A percentile compares a stretch with the other conserved stretches of the same genome.
Conservation (phyloP, 331 rosid genomes). For the Malus hybrid region DNA sequence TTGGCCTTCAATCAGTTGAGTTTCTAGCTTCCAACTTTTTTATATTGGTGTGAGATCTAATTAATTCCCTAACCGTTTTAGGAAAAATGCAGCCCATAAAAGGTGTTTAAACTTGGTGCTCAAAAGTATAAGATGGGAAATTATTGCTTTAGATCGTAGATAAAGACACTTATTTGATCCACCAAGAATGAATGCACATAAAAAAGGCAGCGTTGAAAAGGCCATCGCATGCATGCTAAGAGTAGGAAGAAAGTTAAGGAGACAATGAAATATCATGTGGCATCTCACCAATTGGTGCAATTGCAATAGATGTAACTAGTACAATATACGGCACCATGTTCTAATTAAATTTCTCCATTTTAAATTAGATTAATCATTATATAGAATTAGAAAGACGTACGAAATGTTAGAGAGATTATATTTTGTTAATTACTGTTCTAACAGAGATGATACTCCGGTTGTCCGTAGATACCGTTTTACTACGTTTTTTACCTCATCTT, state of each 20-base stretch:
- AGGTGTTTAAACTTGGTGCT: not conserved
- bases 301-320: not conserved
- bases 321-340: no score
- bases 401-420: not conserved
- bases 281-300: not conserved
- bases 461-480: no score
- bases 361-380: no score
- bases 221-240: slow-evolving; percentile 9
- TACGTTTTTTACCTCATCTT: no score
- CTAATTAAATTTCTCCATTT: no score
- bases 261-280: not conserved
- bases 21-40: not conserved
- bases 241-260: not conserved
- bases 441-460: no score
- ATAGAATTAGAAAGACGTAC: not conserved
- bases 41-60: not conserved
- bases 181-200: slow-evolving; percentile 18
- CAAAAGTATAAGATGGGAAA: not conserved
- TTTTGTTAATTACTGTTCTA: not conserved
- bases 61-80: not conserved
- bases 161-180: slow-evolving; percentile 6
- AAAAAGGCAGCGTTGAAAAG: not conserved
- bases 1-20: not conserved
- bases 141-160: not conserved
- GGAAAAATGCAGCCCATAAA: not conserved